Evolutionary conservation across 352 stramenopile genomes (phyloP).

Genomic region (Phytopythium montanum): DNA sequence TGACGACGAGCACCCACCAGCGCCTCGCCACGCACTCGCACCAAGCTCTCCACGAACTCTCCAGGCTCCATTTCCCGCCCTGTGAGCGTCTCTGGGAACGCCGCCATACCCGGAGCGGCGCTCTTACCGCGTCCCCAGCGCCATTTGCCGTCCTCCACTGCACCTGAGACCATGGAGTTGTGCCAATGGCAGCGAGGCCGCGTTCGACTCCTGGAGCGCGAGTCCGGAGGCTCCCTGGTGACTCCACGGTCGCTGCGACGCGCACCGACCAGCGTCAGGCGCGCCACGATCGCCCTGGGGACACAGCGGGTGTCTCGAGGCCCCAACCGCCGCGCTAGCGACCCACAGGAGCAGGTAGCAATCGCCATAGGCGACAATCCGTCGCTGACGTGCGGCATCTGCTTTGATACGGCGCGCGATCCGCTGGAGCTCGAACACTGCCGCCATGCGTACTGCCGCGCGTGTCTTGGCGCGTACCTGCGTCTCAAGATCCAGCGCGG

Average conservation of each 20-base stretch:
- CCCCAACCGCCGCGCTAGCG: background rate
- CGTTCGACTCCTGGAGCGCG: background rate
- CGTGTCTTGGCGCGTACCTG: background rate
- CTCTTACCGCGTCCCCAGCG: too few species aligned
- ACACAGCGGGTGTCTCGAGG: background rate
- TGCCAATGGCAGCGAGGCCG: background rate
- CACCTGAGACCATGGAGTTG: slow-evolving; percentile 1
- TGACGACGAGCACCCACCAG: too few species aligned
- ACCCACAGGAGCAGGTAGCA: background rate
- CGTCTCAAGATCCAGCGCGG: slow-evolving; percentile 1
- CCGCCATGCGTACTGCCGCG: slow-evolving; percentile 3
- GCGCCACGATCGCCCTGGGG: background rate
- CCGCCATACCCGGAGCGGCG: too few species aligned
- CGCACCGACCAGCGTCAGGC: background rate
- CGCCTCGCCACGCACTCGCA: too few species aligned
- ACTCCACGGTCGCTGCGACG: background rate
- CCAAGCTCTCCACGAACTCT: too few species aligned
- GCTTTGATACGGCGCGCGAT: background rate
- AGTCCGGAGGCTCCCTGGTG: background rate
- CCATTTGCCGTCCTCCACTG: too few species aligned
- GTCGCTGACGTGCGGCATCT: slow-evolving; percentile 2
- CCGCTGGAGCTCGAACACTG: background rate
- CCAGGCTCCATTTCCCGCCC: too few species aligned
- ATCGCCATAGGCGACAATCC: background rate
- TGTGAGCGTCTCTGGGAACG: too few species aligned